Conservation (phyloP, 495 filamentous ascomycete species). For the Penicillium arizonense region DNA sequence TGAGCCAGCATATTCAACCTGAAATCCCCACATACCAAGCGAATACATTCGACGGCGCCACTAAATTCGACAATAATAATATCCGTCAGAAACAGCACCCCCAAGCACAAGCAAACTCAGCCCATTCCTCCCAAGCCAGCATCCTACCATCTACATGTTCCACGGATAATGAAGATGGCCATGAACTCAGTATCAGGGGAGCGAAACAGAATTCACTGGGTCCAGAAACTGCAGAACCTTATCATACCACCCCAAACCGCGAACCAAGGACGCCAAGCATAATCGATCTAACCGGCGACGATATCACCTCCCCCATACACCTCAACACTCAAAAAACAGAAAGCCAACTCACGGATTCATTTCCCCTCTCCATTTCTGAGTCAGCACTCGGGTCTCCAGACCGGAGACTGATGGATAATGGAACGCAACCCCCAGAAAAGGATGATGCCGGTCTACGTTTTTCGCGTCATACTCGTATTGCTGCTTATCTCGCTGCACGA, state of each 20-base stretch:
- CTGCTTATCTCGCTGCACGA: conserved; percentile 40
- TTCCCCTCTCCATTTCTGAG: conserved; percentile 17
- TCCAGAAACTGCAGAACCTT: background rate
- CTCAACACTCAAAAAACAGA: conserved; percentile 1
- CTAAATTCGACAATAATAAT: conserved; percentile 21
- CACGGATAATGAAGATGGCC: conserved; percentile 15
- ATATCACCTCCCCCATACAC: background rate
- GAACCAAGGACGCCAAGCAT: background rate
- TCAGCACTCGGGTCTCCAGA: conserved; percentile 20
- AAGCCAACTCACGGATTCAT: conserved; percentile 13
- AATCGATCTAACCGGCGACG: background rate
- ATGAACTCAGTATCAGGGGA: background rate
- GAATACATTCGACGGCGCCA: background rate
- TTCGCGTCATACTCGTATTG: conserved; percentile 8
- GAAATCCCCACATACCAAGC: background rate
- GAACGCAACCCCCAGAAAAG: background rate
- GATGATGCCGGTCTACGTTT: background rate
- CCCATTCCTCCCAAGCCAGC: conserved; percentile 20
- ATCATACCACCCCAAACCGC: background rate
- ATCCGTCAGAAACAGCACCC: conserved; percentile 30
- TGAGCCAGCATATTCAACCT: conserved; percentile 2
- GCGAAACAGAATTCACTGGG: conserved; percentile 1
- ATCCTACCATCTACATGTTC: conserved; percentile 33
- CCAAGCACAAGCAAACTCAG: conserved; percentile 15
- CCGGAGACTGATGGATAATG: background rate